phyloP scores from a whole-genome alignment of 306 rosid genomes.

The Quercus suber region DNA sequence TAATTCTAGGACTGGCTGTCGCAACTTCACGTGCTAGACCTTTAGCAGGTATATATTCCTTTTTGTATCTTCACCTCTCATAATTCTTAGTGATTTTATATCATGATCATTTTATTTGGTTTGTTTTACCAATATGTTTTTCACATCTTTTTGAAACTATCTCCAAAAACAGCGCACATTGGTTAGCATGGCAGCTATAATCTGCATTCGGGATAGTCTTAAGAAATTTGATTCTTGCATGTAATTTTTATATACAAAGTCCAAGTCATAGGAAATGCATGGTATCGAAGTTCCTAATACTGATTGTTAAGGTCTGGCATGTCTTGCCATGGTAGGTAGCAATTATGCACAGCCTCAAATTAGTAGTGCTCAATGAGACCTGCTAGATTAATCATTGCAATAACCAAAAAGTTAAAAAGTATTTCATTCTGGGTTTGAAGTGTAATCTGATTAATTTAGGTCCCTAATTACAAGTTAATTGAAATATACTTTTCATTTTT shows the following conservation, averaged over 20 bases:
- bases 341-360: not conserved
- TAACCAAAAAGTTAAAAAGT: not conserved
- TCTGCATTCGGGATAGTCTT: not conserved
- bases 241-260: not conserved
- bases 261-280: not conserved
- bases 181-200: not conserved
- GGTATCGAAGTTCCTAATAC: not conserved
- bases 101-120: not conserved
- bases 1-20: constrained; percentile 89
- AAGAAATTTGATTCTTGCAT: not conserved
- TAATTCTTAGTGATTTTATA: not conserved
- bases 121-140: not conserved
- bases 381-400: not conserved
- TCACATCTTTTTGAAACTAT: not conserved
- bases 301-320: not conserved
- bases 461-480: not conserved
- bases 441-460: not conserved
- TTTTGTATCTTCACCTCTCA: not conserved
- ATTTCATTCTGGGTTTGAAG: not conserved
- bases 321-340: not conserved
- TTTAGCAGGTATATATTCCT: constrained; percentile 61
- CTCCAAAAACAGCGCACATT: not conserved
- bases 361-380: not conserved
- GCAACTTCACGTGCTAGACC: constrained; percentile 79
- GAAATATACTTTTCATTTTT: too few species aligned